These are phyloP conservation scores for Serendipita indica DNA, from an alignment of 768 basidiomycete species.

Conservation along the genomic window DNA sequence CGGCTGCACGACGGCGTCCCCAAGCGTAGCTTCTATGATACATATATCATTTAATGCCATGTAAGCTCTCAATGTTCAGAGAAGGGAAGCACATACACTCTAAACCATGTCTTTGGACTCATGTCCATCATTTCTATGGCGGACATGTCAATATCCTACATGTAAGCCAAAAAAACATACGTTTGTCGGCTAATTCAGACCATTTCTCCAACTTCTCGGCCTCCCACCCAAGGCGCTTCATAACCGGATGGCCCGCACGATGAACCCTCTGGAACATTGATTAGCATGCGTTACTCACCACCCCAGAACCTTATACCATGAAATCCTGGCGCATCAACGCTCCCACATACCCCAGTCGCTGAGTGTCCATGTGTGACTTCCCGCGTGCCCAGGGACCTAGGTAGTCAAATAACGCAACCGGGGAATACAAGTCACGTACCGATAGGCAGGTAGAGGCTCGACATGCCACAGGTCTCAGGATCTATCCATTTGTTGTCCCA, in stretches of 20 bases:
- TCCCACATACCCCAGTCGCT: not conserved
- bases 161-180: not conserved
- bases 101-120: not conserved
- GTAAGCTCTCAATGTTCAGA: no score
- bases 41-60: no score
- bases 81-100: not conserved
- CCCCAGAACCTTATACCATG: not conserved
- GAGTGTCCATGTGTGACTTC: not conserved
- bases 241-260: not conserved
- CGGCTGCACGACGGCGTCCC: not conserved
- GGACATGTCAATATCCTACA: not conserved
- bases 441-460: constrained; percentile 4
- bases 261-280: not conserved
- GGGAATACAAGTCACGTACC: not conserved
- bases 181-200: not conserved
- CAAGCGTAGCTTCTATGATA: not conserved
- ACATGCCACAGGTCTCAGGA: no score
- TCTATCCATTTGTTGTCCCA: not conserved
- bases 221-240: not conserved
- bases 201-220: not conserved
- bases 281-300: not conserved
- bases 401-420: no score
- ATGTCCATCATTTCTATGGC: constrained; percentile 7
- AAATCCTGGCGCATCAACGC: not conserved
- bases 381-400: not conserved